Base-by-base conservation (phyloP, 2,329 filamentous ascomycete species). In the Aspergillus ustus region DNA sequence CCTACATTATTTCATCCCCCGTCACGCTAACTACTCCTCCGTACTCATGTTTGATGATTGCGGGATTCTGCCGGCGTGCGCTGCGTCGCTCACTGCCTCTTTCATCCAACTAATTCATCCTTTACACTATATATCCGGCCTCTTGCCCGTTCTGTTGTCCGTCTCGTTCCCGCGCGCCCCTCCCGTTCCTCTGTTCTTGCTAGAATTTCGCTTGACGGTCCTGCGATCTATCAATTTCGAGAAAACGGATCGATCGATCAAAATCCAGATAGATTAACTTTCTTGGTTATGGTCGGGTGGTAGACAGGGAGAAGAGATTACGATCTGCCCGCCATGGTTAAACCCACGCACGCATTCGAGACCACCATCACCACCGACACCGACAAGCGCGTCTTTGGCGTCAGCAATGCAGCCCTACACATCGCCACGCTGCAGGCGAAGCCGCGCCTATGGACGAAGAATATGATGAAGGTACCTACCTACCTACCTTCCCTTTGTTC, bases 401-500 rank as follows among this genome's bases (percentile, higher is more conserved):
- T 71, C 20, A 61, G 62, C 46, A 72, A 72, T 65, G 71, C 72
- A 1, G 74, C 72, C 7, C 62, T 77, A 37, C 71, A 73, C 2
- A 69, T 74, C 50, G 75, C 74, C 0, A 68, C 71, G 6, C 63
- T 67, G n/a, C 65, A 69, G 49, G 72, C 75, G 59, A 75, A 76
- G 63, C 75, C 74, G 7, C 68, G 62, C 19, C 60, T 76, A 7
- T 59, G 68, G 72, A 81, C 78, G 11, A 75, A 70, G 66, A 71
- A 75, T 29, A 82, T 82, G 80, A 73, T 82, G 62, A 78, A 78
- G 71, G 78, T 80, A 54, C 17, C 28, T 52, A 8, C 28, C 9
- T 19, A 11, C 50, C 29, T 34, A 7, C 28, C 31, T 11, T 9
- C 25, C 25, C 25, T 3, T 25, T 5, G 4, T 25, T 5, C 25